phyloP scores from a whole-genome alignment of 768 basidiomycete species.

The Collybia nuda region DNA sequence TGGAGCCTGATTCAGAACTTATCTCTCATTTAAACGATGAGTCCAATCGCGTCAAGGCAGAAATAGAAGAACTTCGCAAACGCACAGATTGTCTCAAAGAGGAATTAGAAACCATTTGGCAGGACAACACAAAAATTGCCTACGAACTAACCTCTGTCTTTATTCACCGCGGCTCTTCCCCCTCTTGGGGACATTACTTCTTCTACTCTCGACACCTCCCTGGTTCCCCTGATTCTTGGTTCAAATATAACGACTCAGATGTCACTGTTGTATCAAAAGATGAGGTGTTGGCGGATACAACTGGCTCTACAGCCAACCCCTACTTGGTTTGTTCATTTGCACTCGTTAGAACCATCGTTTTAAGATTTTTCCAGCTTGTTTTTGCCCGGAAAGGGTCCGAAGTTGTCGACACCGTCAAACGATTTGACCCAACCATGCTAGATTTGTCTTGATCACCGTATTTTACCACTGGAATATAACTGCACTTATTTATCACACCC shows the following conservation, averaged over 20 bases:
- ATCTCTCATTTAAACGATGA: slow-evolving; percentile 53
- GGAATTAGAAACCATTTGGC: slow-evolving; percentile 77
- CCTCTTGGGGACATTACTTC: slow-evolving; percentile 93
- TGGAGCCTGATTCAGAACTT: slow-evolving; percentile 63
- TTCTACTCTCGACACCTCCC: slow-evolving; percentile 92
- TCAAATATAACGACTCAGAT: slow-evolving; percentile 94
- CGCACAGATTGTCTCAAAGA: slow-evolving; percentile 56
- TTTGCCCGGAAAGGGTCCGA: slow-evolving; percentile 79
- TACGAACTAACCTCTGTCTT: slow-evolving; percentile 95
- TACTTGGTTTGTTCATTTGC: slow-evolving; percentile 61
- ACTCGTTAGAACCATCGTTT: slow-evolving; percentile 2
- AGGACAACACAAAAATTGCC: slow-evolving; percentile 57
- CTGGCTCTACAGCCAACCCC: slow-evolving; percentile 88
- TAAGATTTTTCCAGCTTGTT: slow-evolving; percentile 55
- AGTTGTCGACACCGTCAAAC: slow-evolving; percentile 80
- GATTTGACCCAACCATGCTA: slow-evolving; percentile 42
- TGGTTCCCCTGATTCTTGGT: slow-evolving; percentile 79
- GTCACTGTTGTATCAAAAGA: slow-evolving; percentile 75
- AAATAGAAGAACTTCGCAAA: slow-evolving; percentile 56
- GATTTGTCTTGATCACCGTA: background rate
- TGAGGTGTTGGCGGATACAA: slow-evolving; percentile 88
- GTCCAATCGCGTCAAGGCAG: slow-evolving; percentile 45
- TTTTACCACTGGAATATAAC: too few relatives aligned
- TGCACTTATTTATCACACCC: too few relatives aligned
- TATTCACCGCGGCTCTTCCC: slow-evolving; percentile 87